A percentile compares a stretch with the other conserved stretches of the same genome.
Evolutionary conservation across 78 protist genomes (phyloP).

Genomic region (Bigelowiella natans): DNA sequence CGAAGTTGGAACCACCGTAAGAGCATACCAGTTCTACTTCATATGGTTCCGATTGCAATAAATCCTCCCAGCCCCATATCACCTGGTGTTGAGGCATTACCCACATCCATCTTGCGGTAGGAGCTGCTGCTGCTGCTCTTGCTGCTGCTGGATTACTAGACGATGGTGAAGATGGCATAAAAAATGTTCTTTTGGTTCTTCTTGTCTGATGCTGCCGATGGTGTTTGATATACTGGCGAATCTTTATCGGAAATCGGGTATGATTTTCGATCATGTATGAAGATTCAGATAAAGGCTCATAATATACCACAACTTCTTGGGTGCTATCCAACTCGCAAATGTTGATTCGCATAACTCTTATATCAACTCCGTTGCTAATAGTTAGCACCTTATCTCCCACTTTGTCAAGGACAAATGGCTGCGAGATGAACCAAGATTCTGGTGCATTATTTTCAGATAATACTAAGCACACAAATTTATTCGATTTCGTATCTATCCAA

Average conservation of each 20-base stretch:
- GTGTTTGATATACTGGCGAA: not conserved
- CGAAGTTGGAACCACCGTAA: too few relatives aligned
- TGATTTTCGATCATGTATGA: not conserved
- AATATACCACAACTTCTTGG: not conserved
- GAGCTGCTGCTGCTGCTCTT: not conserved
- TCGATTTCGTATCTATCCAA: not conserved
- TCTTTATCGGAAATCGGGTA: not conserved
- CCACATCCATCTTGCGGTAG: not conserved
- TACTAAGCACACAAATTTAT: not conserved
- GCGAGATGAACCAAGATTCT: not conserved
- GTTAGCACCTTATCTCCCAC: not conserved
- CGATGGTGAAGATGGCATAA: too few relatives aligned
- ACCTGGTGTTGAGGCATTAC: not conserved
- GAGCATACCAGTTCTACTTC: too few relatives aligned
- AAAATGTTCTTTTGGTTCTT: too few relatives aligned
- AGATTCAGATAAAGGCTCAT: not conserved
- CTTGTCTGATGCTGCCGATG: too few relatives aligned
- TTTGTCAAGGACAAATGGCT: not conserved
- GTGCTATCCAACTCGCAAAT: not conserved
- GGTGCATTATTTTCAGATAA: not conserved
- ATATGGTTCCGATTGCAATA: not conserved
- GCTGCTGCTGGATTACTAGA: too few relatives aligned
- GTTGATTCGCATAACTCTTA: not conserved
- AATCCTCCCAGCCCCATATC: not conserved
- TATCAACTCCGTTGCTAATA: not conserved